Conservation (phyloP, 1,139 yeast species). For the Hanseniaspora gamundiae region DNA sequence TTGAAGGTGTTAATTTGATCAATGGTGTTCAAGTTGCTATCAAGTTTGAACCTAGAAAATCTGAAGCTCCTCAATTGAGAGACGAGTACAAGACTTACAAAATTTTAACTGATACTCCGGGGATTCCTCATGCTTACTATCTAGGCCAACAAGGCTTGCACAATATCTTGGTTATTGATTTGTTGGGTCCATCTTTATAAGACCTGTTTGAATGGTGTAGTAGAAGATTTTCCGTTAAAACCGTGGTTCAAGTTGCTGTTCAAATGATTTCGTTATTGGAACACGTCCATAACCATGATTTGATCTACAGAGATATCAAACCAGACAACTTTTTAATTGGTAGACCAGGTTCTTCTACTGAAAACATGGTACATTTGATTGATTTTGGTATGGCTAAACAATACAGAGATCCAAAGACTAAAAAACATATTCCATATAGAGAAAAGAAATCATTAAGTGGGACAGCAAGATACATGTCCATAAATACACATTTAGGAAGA, state of each 20-base stretch:
- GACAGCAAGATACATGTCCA: conserved; percentile 92
- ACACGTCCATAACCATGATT: conserved; percentile 53
- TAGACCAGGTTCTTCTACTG: conserved; percentile 52
- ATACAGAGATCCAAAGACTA: conserved; percentile 90
- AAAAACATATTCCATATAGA: conserved; percentile 89
- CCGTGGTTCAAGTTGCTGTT: conserved; percentile 62
- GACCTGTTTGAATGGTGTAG: conserved; percentile 79
- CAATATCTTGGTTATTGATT: conserved; percentile 59
- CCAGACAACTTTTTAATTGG: conserved; percentile 98
- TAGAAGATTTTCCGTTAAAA: conserved; percentile 51
- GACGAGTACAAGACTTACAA: conserved; percentile 70
- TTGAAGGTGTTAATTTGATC: conserved; percentile 67
- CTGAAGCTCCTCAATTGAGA: conserved; percentile 70
- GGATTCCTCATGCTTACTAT: conserved; percentile 65
- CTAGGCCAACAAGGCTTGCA: conserved; percentile 76
- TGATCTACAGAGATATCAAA: conserved; percentile 67
- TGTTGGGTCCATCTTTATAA: conserved; percentile 66
- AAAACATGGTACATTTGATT: conserved; percentile 80
- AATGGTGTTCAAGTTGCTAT: conserved; percentile 70
- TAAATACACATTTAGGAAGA: conserved; percentile 92
- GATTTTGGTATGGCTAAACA: conserved; percentile 96
- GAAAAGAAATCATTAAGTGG: conserved; percentile 95
- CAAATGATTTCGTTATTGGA: conserved; percentile 65
- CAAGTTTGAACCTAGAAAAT: conserved; percentile 67
- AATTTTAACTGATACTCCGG: conserved; percentile 46